Conservation (phyloP, 495 filamentous ascomycete species). For the Neurospora intermedia region DNA sequence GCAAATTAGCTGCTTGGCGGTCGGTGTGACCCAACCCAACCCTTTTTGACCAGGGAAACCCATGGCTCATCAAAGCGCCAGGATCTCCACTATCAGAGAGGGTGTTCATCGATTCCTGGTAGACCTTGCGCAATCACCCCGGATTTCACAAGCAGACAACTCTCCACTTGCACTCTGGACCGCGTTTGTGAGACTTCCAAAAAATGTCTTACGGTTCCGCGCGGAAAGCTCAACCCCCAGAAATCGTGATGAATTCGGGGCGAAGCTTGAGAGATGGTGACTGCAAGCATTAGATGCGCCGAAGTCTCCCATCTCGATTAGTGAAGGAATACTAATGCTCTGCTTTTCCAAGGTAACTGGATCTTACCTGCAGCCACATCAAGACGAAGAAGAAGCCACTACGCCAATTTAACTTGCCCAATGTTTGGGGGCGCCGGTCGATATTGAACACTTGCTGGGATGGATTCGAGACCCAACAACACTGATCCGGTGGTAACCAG, state of each 20-base stretch:
- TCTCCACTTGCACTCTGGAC: neutral
- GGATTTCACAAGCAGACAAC: neutral
- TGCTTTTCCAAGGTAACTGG: neutral
- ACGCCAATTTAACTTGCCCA: neutral
- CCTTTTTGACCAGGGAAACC: neutral
- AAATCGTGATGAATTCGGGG: neutral
- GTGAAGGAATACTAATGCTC: neutral
- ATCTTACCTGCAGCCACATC: neutral
- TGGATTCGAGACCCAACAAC: neutral
- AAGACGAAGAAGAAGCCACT: neutral
- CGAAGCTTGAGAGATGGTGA: neutral
- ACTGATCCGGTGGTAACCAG: neutral
- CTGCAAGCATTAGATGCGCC: neutral
- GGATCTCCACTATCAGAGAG: neutral
- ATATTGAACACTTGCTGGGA: neutral
- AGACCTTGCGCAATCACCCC: neutral
- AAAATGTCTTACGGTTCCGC: neutral
- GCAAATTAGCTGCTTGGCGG: neutral
- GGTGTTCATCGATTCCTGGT: neutral
- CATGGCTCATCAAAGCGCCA: neutral
- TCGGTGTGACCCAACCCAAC: neutral
- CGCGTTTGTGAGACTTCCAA: neutral
- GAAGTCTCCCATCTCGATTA: neutral
- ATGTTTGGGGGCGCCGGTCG: neutral
- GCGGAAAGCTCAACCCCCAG: neutral